Conservation (phyloP, 2,329 filamentous ascomycete species). For the Pestalotiopsis sp. region DNA sequence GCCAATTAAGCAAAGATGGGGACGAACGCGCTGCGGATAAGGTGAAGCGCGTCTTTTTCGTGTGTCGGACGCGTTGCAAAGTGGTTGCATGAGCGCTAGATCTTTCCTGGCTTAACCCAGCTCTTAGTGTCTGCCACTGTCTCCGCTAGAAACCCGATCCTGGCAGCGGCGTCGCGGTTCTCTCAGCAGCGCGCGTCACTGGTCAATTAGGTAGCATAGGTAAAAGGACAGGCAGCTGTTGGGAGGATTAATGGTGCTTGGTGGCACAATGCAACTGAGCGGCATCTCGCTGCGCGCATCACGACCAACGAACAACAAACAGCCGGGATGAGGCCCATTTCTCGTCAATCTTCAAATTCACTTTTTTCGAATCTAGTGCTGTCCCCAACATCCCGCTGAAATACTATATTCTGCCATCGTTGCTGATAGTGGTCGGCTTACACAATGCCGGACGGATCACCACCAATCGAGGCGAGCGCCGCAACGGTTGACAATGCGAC, state of each 20-base stretch:
- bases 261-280: background rate
- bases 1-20: constrained; percentile 5
- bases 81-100: constrained; percentile 6
- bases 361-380: too few species aligned
- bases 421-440: constrained; percentile 11
- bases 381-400: too few species aligned
- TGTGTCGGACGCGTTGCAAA: constrained; percentile 1
- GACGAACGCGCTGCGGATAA: background rate
- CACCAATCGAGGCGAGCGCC: constrained; percentile 13
- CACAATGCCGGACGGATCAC: background rate
- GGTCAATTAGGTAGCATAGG: background rate
- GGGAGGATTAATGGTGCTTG: background rate
- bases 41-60: constrained; percentile 5
- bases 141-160: background rate
- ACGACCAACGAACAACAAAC: too few species aligned
- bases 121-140: background rate
- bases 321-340: too few species aligned
- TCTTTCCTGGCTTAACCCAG: background rate
- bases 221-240: background rate
- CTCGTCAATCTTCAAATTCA: too few species aligned
- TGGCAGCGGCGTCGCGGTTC: background rate
- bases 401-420: constrained; percentile 12
- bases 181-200: background rate
- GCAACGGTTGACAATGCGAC: constrained; percentile 23
- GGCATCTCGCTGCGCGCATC: too few species aligned